Percentiles rank a stretch among this genome's conserved stretches.
Conservation (phyloP, 306 rosid genomes). For the Delonix regia region DNA sequence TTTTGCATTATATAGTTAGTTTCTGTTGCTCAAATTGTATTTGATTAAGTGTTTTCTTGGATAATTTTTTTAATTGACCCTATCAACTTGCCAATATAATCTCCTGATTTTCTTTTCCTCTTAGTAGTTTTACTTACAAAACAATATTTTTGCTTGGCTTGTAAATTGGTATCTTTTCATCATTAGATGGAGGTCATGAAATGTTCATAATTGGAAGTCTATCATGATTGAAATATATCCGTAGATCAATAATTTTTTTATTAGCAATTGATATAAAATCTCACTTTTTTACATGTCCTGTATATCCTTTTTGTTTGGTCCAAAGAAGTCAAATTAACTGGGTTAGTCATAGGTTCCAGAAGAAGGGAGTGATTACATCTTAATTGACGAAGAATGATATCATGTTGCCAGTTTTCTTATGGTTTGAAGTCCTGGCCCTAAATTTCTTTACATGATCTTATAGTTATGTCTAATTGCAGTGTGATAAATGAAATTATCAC, state of each 20-base stretch:
- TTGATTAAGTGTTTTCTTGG: not conserved
- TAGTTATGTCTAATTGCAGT: conserved; percentile 2
- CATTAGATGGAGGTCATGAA: not conserved
- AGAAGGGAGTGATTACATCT: conserved; percentile 13
- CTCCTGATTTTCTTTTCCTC: not conserved
- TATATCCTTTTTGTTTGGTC: not conserved
- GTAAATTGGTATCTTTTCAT: not conserved
- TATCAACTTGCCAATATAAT: not conserved
- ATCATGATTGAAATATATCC: not conserved
- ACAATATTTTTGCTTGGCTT: not conserved
- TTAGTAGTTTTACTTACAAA: not conserved
- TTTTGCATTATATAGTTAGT: not conserved
- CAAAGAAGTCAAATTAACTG: conserved; percentile 17
- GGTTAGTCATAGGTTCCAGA: not conserved
- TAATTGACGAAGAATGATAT: not conserved
- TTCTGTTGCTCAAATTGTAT: not conserved
- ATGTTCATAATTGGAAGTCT: not conserved
- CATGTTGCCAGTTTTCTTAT: not conserved
- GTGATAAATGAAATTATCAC: not conserved
- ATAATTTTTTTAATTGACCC: not conserved
- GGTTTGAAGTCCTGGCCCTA: not conserved
- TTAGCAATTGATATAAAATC: not conserved
- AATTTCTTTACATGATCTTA: conserved; percentile 12
- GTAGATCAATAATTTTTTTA: too few species aligned
- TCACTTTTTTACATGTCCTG: not conserved